phyloP scores from a whole-genome alignment of 2,329 filamentous ascomycete species.

The Phialophora tarda region DNA sequence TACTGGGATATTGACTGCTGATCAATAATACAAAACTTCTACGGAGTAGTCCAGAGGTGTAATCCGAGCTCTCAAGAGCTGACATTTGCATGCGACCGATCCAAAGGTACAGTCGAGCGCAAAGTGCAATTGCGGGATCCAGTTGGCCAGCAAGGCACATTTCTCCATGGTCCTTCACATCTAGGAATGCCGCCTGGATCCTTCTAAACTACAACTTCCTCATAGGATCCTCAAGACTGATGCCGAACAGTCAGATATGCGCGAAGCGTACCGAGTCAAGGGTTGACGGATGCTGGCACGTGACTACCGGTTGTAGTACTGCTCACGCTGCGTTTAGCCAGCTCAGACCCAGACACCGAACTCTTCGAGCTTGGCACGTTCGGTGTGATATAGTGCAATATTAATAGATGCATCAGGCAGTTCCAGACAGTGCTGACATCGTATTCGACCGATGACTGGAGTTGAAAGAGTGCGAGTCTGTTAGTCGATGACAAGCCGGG shows the following conservation, averaged over 20 bases:
- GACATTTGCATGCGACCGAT: too few relatives aligned
- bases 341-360: not conserved
- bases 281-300: not conserved
- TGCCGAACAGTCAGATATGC: not conserved
- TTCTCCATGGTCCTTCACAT: not conserved
- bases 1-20: too few relatives aligned
- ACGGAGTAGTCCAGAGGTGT: too few relatives aligned
- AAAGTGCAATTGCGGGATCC: not conserved
- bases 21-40: too few relatives aligned
- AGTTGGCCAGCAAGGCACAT: not conserved
- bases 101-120: not conserved
- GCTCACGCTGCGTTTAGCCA: too few relatives aligned
- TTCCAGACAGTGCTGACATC: not conserved
- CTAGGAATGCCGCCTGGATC: not conserved
- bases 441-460: conserved; percentile 14
- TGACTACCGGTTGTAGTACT: not conserved
- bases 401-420: conserved; percentile 5
- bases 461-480: not conserved
- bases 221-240: not conserved
- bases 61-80: too few relatives aligned
- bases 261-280: not conserved
- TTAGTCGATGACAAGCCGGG: conserved; percentile 2
- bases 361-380: not conserved
- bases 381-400: conserved; percentile 16
- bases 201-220: not conserved